These are phyloP conservation scores for Chalaropsis thielavioides DNA, from an alignment of 2,329 filamentous ascomycete species.

Conservation along the genomic window DNA sequence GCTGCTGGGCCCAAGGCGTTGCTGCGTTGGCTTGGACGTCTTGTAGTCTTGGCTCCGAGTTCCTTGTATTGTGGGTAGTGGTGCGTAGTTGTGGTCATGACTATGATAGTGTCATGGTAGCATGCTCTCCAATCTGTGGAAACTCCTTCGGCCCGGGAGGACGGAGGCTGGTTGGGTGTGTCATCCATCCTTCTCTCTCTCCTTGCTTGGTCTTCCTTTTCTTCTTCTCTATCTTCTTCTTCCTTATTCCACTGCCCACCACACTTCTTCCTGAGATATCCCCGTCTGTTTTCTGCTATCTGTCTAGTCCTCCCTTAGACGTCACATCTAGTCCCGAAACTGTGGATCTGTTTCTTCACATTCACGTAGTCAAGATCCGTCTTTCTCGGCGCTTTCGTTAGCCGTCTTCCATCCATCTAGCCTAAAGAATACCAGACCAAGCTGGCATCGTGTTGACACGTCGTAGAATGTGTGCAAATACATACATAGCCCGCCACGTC, in stretches of 20 bases:
- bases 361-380: background rate
- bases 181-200: background rate
- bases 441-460: background rate
- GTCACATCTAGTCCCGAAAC: background rate
- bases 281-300: background rate
- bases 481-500: background rate
- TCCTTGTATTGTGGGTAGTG: no score
- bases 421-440: background rate
- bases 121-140: background rate
- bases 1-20: background rate
- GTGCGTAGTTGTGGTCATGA: no score
- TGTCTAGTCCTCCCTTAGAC: background rate
- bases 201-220: background rate
- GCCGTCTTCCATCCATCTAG: background rate
- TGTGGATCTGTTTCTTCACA: background rate
- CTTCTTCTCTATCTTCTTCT: background rate
- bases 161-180: background rate
- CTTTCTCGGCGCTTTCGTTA: background rate
- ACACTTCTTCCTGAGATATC: background rate
- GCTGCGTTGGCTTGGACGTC: background rate
- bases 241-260: background rate
- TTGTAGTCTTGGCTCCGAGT: background rate
- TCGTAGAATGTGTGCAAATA: background rate
- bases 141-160: background rate
- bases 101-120: no score